Percentiles rank a stretch among this genome's conserved stretches.
phyloP scores from a whole-genome alignment of 2,329 filamentous ascomycete species.

The Ambrosiella cleistominuta region DNA sequence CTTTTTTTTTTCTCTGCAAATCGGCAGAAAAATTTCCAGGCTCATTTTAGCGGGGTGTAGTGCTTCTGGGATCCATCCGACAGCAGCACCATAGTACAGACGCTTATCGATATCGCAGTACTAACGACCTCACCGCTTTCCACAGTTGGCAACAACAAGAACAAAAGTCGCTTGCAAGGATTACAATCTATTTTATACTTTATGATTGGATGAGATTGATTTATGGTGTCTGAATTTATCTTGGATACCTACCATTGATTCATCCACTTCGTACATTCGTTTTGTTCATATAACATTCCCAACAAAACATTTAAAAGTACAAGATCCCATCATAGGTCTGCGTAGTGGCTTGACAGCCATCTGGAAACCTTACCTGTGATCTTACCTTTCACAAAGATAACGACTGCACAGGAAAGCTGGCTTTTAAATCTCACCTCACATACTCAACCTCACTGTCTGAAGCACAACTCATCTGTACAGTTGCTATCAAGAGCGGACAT shows the following conservation, averaged over 20 bases:
- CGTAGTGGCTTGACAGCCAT: not conserved
- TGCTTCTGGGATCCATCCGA: not conserved
- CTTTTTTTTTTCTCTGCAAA: slow-evolving; percentile 3
- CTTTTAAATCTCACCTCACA: not conserved
- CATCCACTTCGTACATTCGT: no score
- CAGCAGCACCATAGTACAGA: not conserved
- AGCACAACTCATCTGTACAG: not conserved
- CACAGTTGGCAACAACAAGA: not conserved
- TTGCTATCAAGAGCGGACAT: not conserved
- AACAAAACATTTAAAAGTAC: not conserved
- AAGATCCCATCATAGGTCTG: not conserved
- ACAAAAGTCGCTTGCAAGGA: not conserved
- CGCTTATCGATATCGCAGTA: slow-evolving; percentile 11
- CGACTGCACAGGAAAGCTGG: not conserved
- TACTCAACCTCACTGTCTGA: not conserved
- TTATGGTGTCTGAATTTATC: no score
- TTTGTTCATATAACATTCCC: not conserved
- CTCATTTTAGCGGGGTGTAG: slow-evolving; percentile 11
- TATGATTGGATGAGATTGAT: no score
- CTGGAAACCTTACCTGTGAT: not conserved
- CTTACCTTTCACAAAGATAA: not conserved
- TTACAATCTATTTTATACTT: not conserved
- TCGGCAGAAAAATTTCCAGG: slow-evolving; percentile 10
- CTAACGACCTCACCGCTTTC: slow-evolving; percentile 4
- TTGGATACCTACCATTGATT: not conserved